Evolutionary conservation across 371 early-diverging fungal species (phyloP).

Genomic region (Capillidium heterosporum): DNA sequence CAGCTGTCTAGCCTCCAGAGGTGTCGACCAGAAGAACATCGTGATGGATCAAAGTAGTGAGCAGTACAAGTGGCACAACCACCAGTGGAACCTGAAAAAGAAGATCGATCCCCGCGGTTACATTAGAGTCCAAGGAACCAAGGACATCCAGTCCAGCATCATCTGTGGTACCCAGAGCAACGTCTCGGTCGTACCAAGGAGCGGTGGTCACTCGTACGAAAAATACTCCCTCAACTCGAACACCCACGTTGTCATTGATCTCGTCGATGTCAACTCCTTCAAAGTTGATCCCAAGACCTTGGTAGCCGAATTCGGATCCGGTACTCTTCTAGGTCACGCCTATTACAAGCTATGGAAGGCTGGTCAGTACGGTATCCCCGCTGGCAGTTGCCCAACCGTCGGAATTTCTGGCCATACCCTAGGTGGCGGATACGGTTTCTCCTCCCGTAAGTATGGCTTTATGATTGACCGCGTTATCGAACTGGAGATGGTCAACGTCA

Average conservation of each 20-base stretch:
- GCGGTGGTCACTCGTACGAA: constrained; percentile 29
- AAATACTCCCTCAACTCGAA: constrained; percentile 15
- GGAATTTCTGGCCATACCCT: constrained; percentile 18
- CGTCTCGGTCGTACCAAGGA: constrained; percentile 13
- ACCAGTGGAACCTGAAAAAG: not conserved
- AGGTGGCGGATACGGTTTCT: constrained; percentile 25
- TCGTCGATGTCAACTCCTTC: constrained; percentile 10
- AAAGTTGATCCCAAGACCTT: constrained; percentile 5
- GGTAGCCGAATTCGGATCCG: constrained; percentile 14
- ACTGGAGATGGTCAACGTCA: constrained; percentile 22
- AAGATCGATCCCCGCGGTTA: not conserved
- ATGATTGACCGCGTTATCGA: constrained; percentile 26
- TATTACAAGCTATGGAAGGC: constrained; percentile 14
- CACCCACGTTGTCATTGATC: constrained; percentile 17
- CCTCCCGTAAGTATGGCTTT: constrained; percentile 17
- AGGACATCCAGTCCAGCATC: constrained; percentile 15
- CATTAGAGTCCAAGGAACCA: not conserved
- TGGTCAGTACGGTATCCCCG: constrained; percentile 13
- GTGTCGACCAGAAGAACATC: too few relatives aligned
- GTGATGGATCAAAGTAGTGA: too few relatives aligned
- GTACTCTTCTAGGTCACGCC: constrained; percentile 15
- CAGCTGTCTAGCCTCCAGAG: too few relatives aligned
- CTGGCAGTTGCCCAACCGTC: constrained; percentile 19
- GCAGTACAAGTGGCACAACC: too few relatives aligned
- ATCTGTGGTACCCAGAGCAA: constrained; percentile 13